These are phyloP conservation scores for Biscogniauxia marginata DNA, from an alignment of 2,329 filamentous ascomycete genomes.

Conservation along the genomic window DNA sequence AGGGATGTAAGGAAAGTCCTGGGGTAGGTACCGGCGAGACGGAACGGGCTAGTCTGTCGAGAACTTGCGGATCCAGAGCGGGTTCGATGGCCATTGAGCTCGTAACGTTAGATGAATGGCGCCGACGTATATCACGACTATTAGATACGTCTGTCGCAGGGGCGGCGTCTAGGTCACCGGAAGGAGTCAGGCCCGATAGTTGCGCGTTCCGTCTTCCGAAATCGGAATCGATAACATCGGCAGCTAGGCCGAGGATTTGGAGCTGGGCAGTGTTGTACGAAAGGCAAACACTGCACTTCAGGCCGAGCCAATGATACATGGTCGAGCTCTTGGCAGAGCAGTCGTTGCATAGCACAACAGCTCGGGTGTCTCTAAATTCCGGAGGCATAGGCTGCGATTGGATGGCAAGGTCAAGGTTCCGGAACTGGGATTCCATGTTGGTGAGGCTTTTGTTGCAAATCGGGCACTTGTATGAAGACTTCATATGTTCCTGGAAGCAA, in stretches of 20 bases:
- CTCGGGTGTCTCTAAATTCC: constrained; percentile 76
- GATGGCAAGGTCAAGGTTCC: constrained; percentile 85
- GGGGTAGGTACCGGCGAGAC: constrained; percentile 39
- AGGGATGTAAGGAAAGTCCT: constrained; percentile 20
- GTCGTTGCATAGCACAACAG: constrained; percentile 90
- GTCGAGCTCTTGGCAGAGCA: constrained; percentile 86
- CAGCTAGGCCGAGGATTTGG: constrained; percentile 51
- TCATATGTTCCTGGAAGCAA: constrained; percentile 87
- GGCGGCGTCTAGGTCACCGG: constrained; percentile 10
- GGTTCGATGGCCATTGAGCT: constrained; percentile 16
- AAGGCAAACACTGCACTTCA: constrained; percentile 76
- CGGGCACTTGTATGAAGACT: constrained; percentile 89
- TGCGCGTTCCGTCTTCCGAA: constrained; percentile 17
- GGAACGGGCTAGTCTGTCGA: constrained; percentile 45
- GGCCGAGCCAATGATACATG: constrained; percentile 88
- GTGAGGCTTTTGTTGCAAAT: constrained; percentile 95
- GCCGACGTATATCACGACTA: constrained; percentile 30
- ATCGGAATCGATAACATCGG: constrained; percentile 20
- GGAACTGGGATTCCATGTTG: constrained; percentile 96
- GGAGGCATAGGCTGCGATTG: constrained; percentile 87
- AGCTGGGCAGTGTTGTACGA: constrained; percentile 70
- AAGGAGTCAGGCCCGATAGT: constrained; percentile 14
- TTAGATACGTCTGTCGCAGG: constrained; percentile 11
- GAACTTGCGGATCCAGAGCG: constrained; percentile 21
- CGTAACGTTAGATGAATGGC: constrained; percentile 33